Conservation (phyloP, 2,329 filamentous ascomycete species). For the Balansia obtecta region DNA sequence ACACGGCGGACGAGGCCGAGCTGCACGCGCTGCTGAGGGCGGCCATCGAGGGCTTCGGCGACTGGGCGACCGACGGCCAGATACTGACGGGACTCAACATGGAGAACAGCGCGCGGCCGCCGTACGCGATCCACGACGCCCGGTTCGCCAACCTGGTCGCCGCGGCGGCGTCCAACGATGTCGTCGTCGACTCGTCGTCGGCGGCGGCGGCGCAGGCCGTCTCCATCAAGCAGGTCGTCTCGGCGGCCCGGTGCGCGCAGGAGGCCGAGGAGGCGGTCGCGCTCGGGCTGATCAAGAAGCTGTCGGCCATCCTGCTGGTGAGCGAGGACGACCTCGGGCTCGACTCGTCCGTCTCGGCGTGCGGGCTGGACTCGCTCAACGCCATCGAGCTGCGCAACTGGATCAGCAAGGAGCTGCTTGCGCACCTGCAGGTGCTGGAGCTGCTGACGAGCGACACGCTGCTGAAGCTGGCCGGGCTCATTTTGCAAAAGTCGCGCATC, state of each 20-base stretch:
- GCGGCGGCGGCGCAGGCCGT: slow-evolving; percentile 8
- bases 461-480: slow-evolving; percentile 12
- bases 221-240: slow-evolving; percentile 7
- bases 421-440: slow-evolving; percentile 39
- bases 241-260: not conserved
- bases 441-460: slow-evolving; percentile 36
- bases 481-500: slow-evolving; percentile 15
- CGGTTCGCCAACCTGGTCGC: slow-evolving; percentile 3
- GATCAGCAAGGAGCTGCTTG: slow-evolving; percentile 30
- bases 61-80: slow-evolving; percentile 29
- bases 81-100: slow-evolving; percentile 42
- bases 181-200: not conserved
- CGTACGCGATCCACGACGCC: slow-evolving; percentile 31
- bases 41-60: slow-evolving; percentile 27
- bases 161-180: not conserved
- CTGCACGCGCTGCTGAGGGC: slow-evolving; percentile 40
- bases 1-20: slow-evolving; percentile 40
- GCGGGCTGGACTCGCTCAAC: slow-evolving; percentile 33
- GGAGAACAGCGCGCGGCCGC: slow-evolving; percentile 26
- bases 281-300: slow-evolving; percentile 14
- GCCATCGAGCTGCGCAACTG: slow-evolving; percentile 39
- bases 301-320: slow-evolving; percentile 22
- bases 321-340: slow-evolving; percentile 8
- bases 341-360: slow-evolving; percentile 12
- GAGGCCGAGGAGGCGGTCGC: slow-evolving; percentile 13